Conservation (phyloP, 495 filamentous ascomycete species). For the Daldinia grandis region DNA sequence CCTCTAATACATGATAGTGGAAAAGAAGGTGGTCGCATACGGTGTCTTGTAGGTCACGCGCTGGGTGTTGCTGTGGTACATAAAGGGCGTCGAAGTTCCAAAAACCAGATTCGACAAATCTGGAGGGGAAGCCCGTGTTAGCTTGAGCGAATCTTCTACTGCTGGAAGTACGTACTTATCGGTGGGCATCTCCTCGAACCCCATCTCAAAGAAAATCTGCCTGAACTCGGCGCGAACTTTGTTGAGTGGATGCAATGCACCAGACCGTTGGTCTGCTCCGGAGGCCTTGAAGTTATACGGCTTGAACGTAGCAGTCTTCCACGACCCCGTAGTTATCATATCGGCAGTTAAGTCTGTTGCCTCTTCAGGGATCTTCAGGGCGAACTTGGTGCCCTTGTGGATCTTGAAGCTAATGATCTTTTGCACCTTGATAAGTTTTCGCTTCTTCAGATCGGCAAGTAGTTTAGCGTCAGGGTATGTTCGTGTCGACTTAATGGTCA, state of each 20-base stretch:
- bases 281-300: slow-evolving; percentile 97
- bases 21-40: slow-evolving; percentile 7
- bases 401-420: slow-evolving; percentile 89
- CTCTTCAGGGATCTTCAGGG: slow-evolving; percentile 85
- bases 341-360: slow-evolving; percentile 95
- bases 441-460: slow-evolving; percentile 82
- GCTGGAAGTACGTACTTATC: slow-evolving; percentile 54
- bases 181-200: slow-evolving; percentile 86
- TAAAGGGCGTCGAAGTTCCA: slow-evolving; percentile 99
- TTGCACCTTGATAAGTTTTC: slow-evolving; percentile 80
- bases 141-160: slow-evolving; percentile 49
- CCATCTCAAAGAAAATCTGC: slow-evolving; percentile 96
- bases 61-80: slow-evolving; percentile 96
- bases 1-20: neutral
- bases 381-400: slow-evolving; percentile 85
- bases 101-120: slow-evolving; percentile 92
- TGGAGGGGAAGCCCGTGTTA: slow-evolving; percentile 46
- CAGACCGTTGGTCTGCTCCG: slow-evolving; percentile 78
- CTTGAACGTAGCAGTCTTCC: slow-evolving; percentile 91
- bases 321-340: slow-evolving; percentile 81
- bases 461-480: slow-evolving; percentile 75
- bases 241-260: slow-evolving; percentile 91
- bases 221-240: slow-evolving; percentile 95
- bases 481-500: slow-evolving; percentile 71
- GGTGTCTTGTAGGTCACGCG: slow-evolving; percentile 95